Conservation (phyloP, 1,284 basidiomycete species). For the Agroathelia rolfsii region DNA sequence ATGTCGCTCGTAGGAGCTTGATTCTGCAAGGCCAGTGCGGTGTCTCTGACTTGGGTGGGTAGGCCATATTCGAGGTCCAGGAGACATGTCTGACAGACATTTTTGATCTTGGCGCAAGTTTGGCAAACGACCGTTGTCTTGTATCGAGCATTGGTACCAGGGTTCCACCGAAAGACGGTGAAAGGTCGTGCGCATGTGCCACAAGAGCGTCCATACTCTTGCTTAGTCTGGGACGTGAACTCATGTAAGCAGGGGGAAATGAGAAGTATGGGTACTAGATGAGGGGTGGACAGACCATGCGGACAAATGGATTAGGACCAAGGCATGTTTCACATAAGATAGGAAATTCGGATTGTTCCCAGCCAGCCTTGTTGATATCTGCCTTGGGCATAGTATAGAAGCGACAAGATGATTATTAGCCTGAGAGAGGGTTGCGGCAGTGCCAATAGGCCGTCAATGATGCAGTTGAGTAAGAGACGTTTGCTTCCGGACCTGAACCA, state of each 20-base stretch:
- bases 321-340: constrained; percentile 89
- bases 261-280: constrained; percentile 5
- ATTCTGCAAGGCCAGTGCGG: constrained; percentile 80
- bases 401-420: no score
- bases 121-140: constrained; percentile 99
- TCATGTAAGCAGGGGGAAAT: no score
- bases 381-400: no score
- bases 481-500: no score
- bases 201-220: constrained; percentile 92
- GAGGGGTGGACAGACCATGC: constrained; percentile 58
- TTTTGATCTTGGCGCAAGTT: constrained; percentile 98
- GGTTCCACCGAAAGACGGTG: constrained; percentile 98
- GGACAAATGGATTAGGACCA: constrained; percentile 80
- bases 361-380: constrained; percentile 84
- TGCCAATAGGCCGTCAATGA: no score
- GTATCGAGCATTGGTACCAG: constrained; percentile 85
- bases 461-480: no score
- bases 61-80: constrained; percentile 94
- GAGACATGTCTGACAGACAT: constrained; percentile 97
- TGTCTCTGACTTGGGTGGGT: constrained; percentile 95
- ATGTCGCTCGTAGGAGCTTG: constrained; percentile 93
- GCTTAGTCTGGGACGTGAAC: constrained; percentile 95
- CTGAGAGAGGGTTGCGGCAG: no score
- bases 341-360: constrained; percentile 87
- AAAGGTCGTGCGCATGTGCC: constrained; percentile 93